Percentiles rank a stretch among this genome's conserved stretches.
These are phyloP conservation scores for Ailanthus altissimus DNA, from an alignment of 345 rosid genomes.

Conservation along the genomic window DNA sequence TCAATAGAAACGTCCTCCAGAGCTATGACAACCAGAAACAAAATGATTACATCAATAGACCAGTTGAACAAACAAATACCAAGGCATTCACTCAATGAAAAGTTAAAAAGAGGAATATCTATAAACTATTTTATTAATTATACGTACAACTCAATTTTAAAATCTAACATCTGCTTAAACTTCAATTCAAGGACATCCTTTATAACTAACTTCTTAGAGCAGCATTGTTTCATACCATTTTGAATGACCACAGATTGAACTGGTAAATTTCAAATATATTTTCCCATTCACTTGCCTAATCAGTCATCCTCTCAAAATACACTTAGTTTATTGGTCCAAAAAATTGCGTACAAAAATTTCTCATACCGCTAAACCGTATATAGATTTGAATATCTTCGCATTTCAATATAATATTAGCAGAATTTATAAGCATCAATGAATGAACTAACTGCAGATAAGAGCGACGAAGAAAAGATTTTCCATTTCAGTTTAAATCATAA, in stretches of 20 bases:
- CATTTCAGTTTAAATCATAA: not conserved
- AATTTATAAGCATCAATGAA: not conserved
- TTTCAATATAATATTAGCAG: not conserved
- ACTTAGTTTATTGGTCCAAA: not conserved
- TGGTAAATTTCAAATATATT: not conserved
- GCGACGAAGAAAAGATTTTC: not conserved
- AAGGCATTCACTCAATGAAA: not conserved
- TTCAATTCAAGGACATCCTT: not conserved
- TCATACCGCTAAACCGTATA: not conserved
- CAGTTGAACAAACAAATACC: constrained; percentile 7
- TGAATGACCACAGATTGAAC: not conserved
- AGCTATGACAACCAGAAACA: constrained; percentile 44
- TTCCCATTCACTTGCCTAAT: not conserved
- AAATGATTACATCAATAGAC: constrained; percentile 10
- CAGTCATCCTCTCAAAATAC: not conserved
- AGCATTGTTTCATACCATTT: not conserved
- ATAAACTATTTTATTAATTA: not conserved
- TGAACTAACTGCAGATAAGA: not conserved
- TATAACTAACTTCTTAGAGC: not conserved
- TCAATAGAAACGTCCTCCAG: constrained; percentile 89
- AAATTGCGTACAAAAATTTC: not conserved
- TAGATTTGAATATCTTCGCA: not conserved
- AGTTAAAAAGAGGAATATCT: not conserved
- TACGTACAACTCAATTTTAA: not conserved
- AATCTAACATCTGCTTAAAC: not conserved